These are phyloP conservation scores for Polysphondylium violaceum DNA, from an alignment of 78 protist species.

Conservation along the genomic window DNA sequence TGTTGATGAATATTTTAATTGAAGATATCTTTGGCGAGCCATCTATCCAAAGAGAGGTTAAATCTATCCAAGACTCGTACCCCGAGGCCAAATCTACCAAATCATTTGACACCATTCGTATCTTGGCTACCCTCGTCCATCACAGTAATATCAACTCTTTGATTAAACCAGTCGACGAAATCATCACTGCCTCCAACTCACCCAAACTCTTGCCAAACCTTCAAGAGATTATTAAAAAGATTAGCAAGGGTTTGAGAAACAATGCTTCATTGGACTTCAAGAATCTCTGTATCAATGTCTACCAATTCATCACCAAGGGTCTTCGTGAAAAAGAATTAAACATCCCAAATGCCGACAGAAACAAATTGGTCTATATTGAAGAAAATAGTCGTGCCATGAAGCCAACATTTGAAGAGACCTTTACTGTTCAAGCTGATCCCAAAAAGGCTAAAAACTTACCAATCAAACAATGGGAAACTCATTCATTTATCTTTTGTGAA, in stretches of 20 bases:
- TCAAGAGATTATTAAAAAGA: constrained; percentile 9
- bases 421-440: constrained; percentile 58
- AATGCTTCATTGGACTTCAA: not conserved
- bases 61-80: constrained; percentile 25
- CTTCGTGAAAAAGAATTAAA: not conserved
- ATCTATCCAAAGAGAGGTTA: constrained; percentile 21
- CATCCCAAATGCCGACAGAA: not conserved
- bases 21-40: constrained; percentile 58
- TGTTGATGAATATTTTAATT: constrained; percentile 25
- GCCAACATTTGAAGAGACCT: constrained; percentile 54
- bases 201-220: constrained; percentile 36
- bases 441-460: not conserved
- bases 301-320: constrained; percentile 27
- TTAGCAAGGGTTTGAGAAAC: constrained; percentile 22
- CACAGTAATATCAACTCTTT: not conserved
- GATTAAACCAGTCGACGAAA: constrained; percentile 47
- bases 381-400: not conserved
- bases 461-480: not conserved
- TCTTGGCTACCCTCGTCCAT: not conserved
- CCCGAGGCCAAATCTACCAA: constrained; percentile 30
- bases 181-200: constrained; percentile 22
- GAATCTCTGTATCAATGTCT: not conserved
- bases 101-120: constrained; percentile 20
- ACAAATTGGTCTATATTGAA: not conserved
- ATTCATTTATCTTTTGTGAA: constrained; percentile 30